These are phyloP conservation scores for Wickerhamiella sorbophila DNA, from an alignment of 805 yeast species.

Conservation along the genomic window DNA sequence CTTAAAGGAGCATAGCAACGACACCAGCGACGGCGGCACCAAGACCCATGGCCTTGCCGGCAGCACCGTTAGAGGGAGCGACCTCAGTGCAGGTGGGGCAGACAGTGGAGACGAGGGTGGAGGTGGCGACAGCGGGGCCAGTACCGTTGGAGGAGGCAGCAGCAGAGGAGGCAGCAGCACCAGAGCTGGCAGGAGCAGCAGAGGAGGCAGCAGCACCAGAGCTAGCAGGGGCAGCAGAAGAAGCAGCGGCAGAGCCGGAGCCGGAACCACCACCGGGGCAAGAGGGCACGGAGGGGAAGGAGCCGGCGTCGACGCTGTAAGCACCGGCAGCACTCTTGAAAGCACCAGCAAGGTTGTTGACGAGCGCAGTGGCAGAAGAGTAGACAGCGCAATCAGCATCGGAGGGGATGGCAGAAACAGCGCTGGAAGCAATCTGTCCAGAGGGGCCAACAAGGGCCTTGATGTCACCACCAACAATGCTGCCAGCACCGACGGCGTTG, in stretches of 20 bases:
- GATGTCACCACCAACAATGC: slow-evolving; percentile 17
- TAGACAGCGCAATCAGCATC: slow-evolving; percentile 9
- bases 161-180: slow-evolving; percentile 10
- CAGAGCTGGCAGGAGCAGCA: slow-evolving; percentile 8
- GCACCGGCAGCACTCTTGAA: slow-evolving; percentile 12
- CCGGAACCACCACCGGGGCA: slow-evolving; percentile 7
- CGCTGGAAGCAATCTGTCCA: slow-evolving; percentile 10
- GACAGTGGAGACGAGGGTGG: slow-evolving; percentile 8
- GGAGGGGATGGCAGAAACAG: slow-evolving; percentile 10
- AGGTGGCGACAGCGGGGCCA: slow-evolving; percentile 4
- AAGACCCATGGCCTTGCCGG: slow-evolving; percentile 13
- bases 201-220: slow-evolving; percentile 10
- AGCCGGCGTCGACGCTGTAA: slow-evolving; percentile 10
- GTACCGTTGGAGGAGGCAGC: slow-evolving; percentile 7
- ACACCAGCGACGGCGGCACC: slow-evolving; percentile 18
- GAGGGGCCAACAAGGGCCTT: slow-evolving; percentile 12
- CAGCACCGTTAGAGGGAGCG: slow-evolving; percentile 14
- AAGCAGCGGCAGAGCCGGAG: slow-evolving; percentile 7
- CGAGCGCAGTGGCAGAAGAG: slow-evolving; percentile 4
- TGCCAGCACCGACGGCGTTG: slow-evolving; percentile 14
- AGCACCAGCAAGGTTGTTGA: slow-evolving; percentile 7
- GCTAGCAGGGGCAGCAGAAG: slow-evolving; percentile 10
- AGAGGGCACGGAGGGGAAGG: slow-evolving; percentile 7
- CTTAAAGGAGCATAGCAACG: background rate
- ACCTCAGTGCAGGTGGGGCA: slow-evolving; percentile 6